Evolutionary conservation across 306 rosid genomes (phyloP).

Genomic region (Fragaria vesca): DNA sequence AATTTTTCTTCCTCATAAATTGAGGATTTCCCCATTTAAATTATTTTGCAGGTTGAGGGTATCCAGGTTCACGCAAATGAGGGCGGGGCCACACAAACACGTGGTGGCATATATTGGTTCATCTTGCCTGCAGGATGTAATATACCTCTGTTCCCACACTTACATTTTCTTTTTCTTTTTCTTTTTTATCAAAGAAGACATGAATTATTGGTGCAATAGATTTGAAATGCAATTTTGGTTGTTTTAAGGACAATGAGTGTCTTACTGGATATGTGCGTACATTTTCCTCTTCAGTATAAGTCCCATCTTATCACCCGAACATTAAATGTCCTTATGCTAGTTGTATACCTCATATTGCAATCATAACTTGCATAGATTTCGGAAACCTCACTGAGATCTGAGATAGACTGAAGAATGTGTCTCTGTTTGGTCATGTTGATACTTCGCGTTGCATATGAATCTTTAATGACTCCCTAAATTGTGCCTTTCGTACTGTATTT

Average conservation of each 20-base stretch:
- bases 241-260: neutral
- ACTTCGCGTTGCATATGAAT: neutral
- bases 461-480: neutral
- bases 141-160: constrained; percentile 24
- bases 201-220: neutral
- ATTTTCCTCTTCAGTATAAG: neutral
- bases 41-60: constrained; percentile 58
- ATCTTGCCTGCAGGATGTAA: constrained; percentile 77
- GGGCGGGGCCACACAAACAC: constrained; percentile 68
- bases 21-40: neutral
- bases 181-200: neutral
- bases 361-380: neutral
- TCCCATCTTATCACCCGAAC: neutral
- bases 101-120: constrained; percentile 62
- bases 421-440: neutral
- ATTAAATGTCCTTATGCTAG: neutral
- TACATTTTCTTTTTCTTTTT: neutral
- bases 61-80: constrained; percentile 62
- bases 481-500: neutral
- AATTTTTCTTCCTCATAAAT: neutral
- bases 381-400: neutral
- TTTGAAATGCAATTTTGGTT: neutral
- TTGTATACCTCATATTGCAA: neutral
- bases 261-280: neutral
- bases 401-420: neutral